A percentile compares a stretch with the other conserved stretches of the same genome.
These are phyloP conservation scores for Nakazawaea ishiwadae DNA, from an alignment of 805 yeast species.

Conservation along the genomic window DNA sequence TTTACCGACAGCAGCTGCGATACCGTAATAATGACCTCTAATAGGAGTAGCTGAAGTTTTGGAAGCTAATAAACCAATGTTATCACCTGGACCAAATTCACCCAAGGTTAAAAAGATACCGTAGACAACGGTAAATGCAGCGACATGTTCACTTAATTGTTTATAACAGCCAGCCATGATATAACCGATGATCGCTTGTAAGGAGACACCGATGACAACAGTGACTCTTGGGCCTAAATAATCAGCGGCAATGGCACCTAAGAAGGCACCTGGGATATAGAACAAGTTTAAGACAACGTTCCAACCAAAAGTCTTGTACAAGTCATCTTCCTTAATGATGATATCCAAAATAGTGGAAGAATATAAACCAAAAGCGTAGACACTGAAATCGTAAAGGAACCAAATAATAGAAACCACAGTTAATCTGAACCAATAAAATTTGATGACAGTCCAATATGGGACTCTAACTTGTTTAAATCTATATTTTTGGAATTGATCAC, in stretches of 20 bases:
- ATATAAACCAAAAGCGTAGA: constrained; percentile 83
- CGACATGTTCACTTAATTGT: constrained; percentile 55
- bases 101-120: constrained; percentile 87
- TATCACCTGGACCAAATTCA: constrained; percentile 94
- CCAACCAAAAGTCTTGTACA: constrained; percentile 86
- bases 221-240: constrained; percentile 89
- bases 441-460: constrained; percentile 67
- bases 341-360: constrained; percentile 63
- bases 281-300: constrained; percentile 82
- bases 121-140: constrained; percentile 76
- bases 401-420: constrained; percentile 69
- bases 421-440: constrained; percentile 82
- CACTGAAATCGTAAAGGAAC: constrained; percentile 88
- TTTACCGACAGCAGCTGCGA: constrained; percentile 90
- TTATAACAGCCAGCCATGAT: constrained; percentile 73
- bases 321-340: constrained; percentile 54
- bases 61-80: constrained; percentile 82
- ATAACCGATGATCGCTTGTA: constrained; percentile 78
- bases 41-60: constrained; percentile 83
- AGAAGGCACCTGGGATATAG: constrained; percentile 84
- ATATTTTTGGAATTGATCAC: constrained; percentile 64
- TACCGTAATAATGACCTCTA: constrained; percentile 87
- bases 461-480: constrained; percentile 58
- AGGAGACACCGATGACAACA: constrained; percentile 57
- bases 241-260: constrained; percentile 85